These are phyloP conservation scores for Parasitella parasitica DNA, from an alignment of 371 early-diverging fungal species.

Conservation along the genomic window DNA sequence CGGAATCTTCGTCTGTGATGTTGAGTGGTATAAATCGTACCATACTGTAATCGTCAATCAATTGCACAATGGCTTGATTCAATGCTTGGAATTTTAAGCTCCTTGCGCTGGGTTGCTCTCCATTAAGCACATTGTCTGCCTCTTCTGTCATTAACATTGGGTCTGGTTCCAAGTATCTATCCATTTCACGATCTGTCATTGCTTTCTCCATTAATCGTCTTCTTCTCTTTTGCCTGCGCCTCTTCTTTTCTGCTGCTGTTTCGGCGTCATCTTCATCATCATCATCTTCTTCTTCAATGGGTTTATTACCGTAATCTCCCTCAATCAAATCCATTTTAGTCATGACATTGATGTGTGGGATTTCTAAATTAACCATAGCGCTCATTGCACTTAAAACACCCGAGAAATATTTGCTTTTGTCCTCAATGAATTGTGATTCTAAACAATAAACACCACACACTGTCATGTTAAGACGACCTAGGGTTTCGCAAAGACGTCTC, in stretches of 20 bases:
- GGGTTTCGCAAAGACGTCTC: slow-evolving; percentile 72
- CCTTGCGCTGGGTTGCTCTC: slow-evolving; percentile 43
- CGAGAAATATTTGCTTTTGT: slow-evolving; percentile 92
- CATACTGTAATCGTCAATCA: slow-evolving; percentile 96
- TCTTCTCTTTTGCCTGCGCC: slow-evolving; percentile 32
- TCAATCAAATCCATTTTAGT: slow-evolving; percentile 95
- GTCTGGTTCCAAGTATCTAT: slow-evolving; percentile 86
- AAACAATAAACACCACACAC: slow-evolving; percentile 93
- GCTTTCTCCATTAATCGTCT: slow-evolving; percentile 37
- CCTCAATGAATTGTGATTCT: slow-evolving; percentile 94
- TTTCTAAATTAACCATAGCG: slow-evolving; percentile 95
- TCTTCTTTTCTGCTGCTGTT: slow-evolving; percentile 27
- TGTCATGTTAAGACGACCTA: slow-evolving; percentile 69
- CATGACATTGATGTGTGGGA: slow-evolving; percentile 97
- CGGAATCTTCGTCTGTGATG: slow-evolving; percentile 92
- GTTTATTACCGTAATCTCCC: slow-evolving; percentile 44
- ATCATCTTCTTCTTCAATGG: slow-evolving; percentile 27
- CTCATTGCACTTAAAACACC: slow-evolving; percentile 92
- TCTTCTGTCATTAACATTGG: slow-evolving; percentile 82
- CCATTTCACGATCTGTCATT: slow-evolving; percentile 46
- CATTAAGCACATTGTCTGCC: slow-evolving; percentile 50
- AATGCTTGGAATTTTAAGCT: slow-evolving; percentile 78
- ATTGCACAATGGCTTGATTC: slow-evolving; percentile 86
- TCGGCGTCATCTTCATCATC: slow-evolving; percentile 26
- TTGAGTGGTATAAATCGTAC: slow-evolving; percentile 94